Evolutionary conservation across 805 yeast species (phyloP).

Genomic region (Cyberlindnera xylosilytica): DNA sequence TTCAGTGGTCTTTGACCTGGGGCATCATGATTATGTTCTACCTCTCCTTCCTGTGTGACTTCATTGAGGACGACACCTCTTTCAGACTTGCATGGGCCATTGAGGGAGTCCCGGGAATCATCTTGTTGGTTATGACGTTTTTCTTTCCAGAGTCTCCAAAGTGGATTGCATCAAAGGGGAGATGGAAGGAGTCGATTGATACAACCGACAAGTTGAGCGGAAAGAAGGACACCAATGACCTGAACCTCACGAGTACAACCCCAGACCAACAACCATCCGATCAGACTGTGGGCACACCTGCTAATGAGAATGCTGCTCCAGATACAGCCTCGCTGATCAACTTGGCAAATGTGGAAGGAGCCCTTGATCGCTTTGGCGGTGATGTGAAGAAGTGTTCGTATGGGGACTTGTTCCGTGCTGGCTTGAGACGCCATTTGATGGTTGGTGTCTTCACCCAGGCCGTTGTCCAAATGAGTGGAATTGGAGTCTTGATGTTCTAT

Average conservation of each 20-base stretch:
- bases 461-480: conserved; percentile 44
- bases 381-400: conserved; percentile 30
- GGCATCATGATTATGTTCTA: conserved; percentile 58
- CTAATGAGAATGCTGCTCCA: not conserved
- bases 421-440: conserved; percentile 34
- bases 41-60: conserved; percentile 44
- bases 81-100: conserved; percentile 67
- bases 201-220: conserved; percentile 22
- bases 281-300: not conserved
- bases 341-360: conserved; percentile 25
- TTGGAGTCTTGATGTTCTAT: conserved; percentile 41
- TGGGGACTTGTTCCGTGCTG: conserved; percentile 32
- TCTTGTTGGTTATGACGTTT: conserved; percentile 37
- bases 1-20: conserved; percentile 56
- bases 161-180: conserved; percentile 43
- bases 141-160: conserved; percentile 58
- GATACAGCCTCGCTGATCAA: conserved; percentile 4
- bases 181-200: conserved; percentile 37
- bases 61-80: conserved; percentile 41
- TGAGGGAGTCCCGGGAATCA: conserved; percentile 48
- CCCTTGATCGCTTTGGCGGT: conserved; percentile 19
- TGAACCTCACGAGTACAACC: no score
- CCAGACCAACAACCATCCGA: not conserved
- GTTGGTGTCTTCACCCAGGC: conserved; percentile 39
- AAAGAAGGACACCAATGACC: not conserved